These are phyloP conservation scores for Thermomyces lanuginosus DNA, from an alignment of 2,329 filamentous ascomycete genomes.

Conservation along the genomic window DNA sequence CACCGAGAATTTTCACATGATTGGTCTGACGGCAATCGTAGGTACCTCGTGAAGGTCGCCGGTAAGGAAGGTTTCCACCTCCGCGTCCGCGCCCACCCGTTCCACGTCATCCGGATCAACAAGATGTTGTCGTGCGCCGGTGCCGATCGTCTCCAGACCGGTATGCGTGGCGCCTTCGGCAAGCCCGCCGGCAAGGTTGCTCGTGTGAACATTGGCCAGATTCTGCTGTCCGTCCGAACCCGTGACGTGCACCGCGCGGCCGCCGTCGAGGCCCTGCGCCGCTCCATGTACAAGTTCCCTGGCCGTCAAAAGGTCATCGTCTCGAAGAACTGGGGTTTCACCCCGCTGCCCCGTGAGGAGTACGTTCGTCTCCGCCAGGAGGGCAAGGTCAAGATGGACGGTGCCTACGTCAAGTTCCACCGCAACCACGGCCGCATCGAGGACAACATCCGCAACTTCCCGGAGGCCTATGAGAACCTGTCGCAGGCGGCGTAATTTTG, in stretches of 20 bases:
- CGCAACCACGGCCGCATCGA: slow-evolving; percentile 75
- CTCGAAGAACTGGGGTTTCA: slow-evolving; percentile 99
- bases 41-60: slow-evolving; percentile 52
- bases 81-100: slow-evolving; percentile 78
- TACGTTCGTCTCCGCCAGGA: slow-evolving; percentile 90
- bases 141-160: slow-evolving; percentile 99
- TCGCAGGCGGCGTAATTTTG: slow-evolving; percentile 27
- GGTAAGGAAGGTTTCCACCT: slow-evolving; percentile 59
- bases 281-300: slow-evolving; percentile 99
- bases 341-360: slow-evolving; percentile 90
- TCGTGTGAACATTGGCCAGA: slow-evolving; percentile 99
- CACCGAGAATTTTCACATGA: slow-evolving; percentile 31
- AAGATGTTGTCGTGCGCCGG: slow-evolving; percentile 99
- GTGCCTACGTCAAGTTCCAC: slow-evolving; percentile 99
- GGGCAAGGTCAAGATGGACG: slow-evolving; percentile 87
- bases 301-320: slow-evolving; percentile 99
- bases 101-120: slow-evolving; percentile 99
- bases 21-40: slow-evolving; percentile 11
- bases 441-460: slow-evolving; percentile 87
- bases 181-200: slow-evolving; percentile 98
- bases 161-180: slow-evolving; percentile 99
- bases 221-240: slow-evolving; percentile 92
- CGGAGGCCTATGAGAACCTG: slow-evolving; percentile 52
- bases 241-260: slow-evolving; percentile 83
- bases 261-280: slow-evolving; percentile 96